These are phyloP conservation scores for Bremia lactucae DNA, from an alignment of 352 stramenopile genomes.

Conservation along the genomic window DNA sequence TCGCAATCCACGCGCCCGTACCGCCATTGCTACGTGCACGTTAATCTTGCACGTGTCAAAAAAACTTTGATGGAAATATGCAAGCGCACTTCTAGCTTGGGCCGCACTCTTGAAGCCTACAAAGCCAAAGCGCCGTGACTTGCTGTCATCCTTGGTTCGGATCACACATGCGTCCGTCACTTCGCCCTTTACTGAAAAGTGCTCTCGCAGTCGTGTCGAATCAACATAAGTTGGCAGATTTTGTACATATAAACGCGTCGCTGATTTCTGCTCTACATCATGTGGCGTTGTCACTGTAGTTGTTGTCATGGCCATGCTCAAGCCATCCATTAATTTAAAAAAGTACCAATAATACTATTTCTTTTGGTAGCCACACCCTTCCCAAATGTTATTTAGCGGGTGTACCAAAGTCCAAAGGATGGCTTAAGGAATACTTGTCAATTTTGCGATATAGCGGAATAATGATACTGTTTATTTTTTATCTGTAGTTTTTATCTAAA, in stretches of 20 bases:
- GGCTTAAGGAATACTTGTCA: too few relatives aligned
- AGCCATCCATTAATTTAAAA: too few relatives aligned
- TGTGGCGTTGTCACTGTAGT: constrained; percentile 6
- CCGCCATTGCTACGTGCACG: constrained; percentile 71
- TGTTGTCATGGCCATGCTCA: constrained; percentile 19
- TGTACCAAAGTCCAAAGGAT: too few relatives aligned
- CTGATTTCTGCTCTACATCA: constrained; percentile 9
- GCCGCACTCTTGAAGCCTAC: constrained; percentile 66
- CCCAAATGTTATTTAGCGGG: too few relatives aligned
- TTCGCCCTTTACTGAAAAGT: constrained; percentile 66
- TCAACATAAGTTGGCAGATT: constrained; percentile 76
- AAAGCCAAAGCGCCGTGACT: constrained; percentile 77
- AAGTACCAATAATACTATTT: too few relatives aligned
- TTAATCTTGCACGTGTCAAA: constrained; percentile 83
- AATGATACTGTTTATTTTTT: too few relatives aligned
- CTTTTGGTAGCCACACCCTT: too few relatives aligned
- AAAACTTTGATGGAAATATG: constrained; percentile 83
- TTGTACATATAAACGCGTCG: constrained; percentile 70
- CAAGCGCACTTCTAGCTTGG: constrained; percentile 43
- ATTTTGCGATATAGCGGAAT: too few relatives aligned
- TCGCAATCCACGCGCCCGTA: constrained; percentile 11
- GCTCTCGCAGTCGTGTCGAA: constrained; percentile 54
- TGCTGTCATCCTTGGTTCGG: constrained; percentile 81
- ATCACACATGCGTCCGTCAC: constrained; percentile 86
- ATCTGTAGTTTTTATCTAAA: too few relatives aligned